phyloP scores from a whole-genome alignment of 2,329 filamentous ascomycete species.

The Fusarium azukiicola region DNA sequence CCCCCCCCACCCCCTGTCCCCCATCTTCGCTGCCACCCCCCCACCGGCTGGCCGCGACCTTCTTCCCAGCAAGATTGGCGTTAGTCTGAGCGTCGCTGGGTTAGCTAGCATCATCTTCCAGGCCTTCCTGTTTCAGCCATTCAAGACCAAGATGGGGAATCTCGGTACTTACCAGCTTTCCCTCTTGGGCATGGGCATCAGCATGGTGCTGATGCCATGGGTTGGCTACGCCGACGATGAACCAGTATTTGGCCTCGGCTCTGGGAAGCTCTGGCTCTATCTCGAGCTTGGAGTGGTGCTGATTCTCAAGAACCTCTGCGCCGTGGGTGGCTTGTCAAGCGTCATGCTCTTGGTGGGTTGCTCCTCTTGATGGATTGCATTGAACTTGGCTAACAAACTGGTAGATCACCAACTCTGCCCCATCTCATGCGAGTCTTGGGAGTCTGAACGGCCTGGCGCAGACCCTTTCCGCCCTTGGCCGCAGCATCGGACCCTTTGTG shows the following conservation, averaged over 20 bases:
- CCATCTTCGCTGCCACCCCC: conserved; percentile 91
- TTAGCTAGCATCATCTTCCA: conserved; percentile 94
- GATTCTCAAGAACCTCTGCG: conserved; percentile 93
- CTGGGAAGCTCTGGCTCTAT: conserved; percentile 86
- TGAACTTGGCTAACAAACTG: conserved; percentile 13
- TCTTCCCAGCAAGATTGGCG: conserved; percentile 89
- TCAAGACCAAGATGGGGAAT: conserved; percentile 91
- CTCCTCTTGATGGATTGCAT: background rate
- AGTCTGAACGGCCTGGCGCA: conserved; percentile 97
- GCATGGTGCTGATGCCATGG: conserved; percentile 94
- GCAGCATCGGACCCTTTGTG: conserved; percentile 93
- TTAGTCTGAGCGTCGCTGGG: conserved; percentile 92
- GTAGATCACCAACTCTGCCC: conserved; percentile 95
- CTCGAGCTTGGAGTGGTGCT: conserved; percentile 89
- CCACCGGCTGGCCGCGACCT: conserved; percentile 89
- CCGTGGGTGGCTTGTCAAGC: conserved; percentile 94
- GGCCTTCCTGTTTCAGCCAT: conserved; percentile 88
- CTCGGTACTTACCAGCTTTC: conserved; percentile 90
- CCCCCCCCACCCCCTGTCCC: too few relatives aligned
- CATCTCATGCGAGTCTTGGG: conserved; percentile 91
- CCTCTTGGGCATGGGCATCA: conserved; percentile 88
- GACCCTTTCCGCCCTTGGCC: conserved; percentile 93
- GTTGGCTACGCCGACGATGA: conserved; percentile 87
- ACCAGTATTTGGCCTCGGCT: conserved; percentile 77
- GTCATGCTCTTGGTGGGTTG: conserved; percentile 89